Evolutionary conservation across 768 basidiomycete species (phyloP).

Genomic region (Rhizopogon vesiculosus): DNA sequence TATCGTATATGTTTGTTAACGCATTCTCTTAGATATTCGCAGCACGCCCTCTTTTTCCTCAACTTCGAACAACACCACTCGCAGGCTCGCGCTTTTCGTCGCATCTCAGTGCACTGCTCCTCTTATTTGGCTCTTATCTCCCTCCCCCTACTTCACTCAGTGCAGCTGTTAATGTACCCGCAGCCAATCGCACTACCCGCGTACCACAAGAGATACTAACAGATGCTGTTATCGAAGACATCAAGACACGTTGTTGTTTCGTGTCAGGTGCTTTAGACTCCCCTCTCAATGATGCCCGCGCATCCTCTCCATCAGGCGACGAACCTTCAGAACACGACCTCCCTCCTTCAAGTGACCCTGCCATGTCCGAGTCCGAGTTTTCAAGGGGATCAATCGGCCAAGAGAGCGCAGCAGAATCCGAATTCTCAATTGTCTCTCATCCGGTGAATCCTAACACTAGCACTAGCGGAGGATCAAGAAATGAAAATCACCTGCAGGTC

Average conservation of each 20-base stretch:
- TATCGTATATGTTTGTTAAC: background rate
- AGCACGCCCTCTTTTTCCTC: conserved; percentile 81
- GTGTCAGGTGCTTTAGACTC: conserved; percentile 61
- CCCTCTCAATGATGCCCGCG: conserved; percentile 26
- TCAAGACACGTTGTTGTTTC: conserved; percentile 88
- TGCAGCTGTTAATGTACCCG: conserved; percentile 56
- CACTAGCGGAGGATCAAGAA: conserved; percentile 10
- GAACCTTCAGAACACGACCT: conserved; percentile 35
- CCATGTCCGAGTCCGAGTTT: conserved; percentile 67
- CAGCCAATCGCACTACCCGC: conserved; percentile 55
- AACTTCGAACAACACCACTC: conserved; percentile 78
- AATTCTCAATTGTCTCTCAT: conserved; percentile 52
- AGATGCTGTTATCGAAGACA: conserved; percentile 79
- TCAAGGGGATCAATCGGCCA: conserved; percentile 45
- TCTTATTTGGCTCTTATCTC: conserved; percentile 80
- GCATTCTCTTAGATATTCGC: conserved; percentile 72
- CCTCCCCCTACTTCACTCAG: conserved; percentile 74
- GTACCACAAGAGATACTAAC: conserved; percentile 80
- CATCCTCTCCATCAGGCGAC: conserved; percentile 26
- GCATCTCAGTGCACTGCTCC: conserved; percentile 77
- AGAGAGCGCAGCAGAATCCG: conserved; percentile 50
- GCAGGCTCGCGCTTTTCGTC: conserved; percentile 80
- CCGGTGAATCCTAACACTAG: conserved; percentile 28
- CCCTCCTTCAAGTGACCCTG: conserved; percentile 46
- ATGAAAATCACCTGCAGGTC: conserved; percentile 42